Conservation (phyloP, 2,329 filamentous ascomycete genomes). For the Trematosphaeria pertusa region DNA sequence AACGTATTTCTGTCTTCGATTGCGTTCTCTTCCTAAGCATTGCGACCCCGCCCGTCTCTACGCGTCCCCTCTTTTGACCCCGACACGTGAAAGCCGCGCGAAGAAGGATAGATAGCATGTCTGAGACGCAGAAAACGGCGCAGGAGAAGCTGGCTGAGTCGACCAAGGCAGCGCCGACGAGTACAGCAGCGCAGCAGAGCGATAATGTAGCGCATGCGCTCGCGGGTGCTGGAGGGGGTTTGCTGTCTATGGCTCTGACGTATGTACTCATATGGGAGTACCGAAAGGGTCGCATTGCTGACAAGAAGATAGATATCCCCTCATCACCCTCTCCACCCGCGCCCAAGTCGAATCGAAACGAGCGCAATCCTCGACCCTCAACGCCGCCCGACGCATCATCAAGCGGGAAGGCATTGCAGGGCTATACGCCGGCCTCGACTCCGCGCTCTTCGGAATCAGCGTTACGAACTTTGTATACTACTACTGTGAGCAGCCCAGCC, state of each 20-base stretch:
- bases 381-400: slow-evolving; percentile 84
- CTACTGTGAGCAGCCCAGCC: slow-evolving; percentile 71
- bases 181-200: slow-evolving; percentile 78
- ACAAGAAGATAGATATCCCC: slow-evolving; percentile 88
- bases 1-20: not conserved
- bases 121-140: slow-evolving; percentile 37
- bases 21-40: too few species aligned
- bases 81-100: slow-evolving; percentile 9
- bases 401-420: slow-evolving; percentile 88
- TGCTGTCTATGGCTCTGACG: slow-evolving; percentile 95
- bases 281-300: not conserved
- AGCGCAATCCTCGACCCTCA: slow-evolving; percentile 81
- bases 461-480: slow-evolving; percentile 99
- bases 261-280: too few species aligned
- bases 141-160: slow-evolving; percentile 46
- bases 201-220: slow-evolving; percentile 97
- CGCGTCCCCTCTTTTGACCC: slow-evolving; percentile 13
- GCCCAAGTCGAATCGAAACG: slow-evolving; percentile 98
- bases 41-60: too few species aligned
- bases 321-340: slow-evolving; percentile 96
- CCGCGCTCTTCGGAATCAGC: slow-evolving; percentile 94
- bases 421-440: slow-evolving; percentile 91
- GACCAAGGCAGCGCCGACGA: slow-evolving; percentile 53
- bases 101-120: too few species aligned
- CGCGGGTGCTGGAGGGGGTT: slow-evolving; percentile 88